Base-by-base conservation (phyloP, 441 rosid genomes). In the Breynia disticha region DNA sequence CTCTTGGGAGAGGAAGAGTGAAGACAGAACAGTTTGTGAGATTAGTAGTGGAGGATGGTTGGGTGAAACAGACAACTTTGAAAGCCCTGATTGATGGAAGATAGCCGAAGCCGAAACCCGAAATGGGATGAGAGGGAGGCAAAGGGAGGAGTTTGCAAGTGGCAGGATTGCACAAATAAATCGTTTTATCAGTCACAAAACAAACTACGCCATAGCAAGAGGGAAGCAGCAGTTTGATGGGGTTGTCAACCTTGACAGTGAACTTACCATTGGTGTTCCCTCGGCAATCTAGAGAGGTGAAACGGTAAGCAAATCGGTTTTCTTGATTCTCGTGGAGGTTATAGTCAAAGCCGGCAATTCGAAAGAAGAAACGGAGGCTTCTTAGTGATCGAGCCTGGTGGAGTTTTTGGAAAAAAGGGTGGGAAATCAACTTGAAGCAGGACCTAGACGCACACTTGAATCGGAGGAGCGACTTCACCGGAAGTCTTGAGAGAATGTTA, bases 161-260 rank as follows among this genome's bases (percentile, higher is more conserved):
- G 48, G 60, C 55, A 14, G 67, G 56, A 4, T 50, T 62, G 9
- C 41, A 60, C 11, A 62, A 28, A 19, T 45, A 51, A 22, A 56
- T 57, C 16, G 5, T 11, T 6, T 37, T 28, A 3, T 50, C 38
- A 7, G 67, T 28, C 16, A 52, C 56, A 35, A 63, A 56, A 37
- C 61, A 56, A 52, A 62, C 4, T 19, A 62, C 48, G 5, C 67
- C 67, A 7, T 20, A 19, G 61, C 50, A 55, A n/a, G 41, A 16
- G 2, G 61, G 56, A 3, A 63, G 46, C 18, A 63, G 12, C 7
- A 50, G 57, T 50, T 50, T 63, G 14, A 63, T 56, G 11, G 67
- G 61, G 7, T 37, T 44, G 5, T 41, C 51, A 1, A 49, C 56
- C 42, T 24, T 49, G 4, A 24, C 61, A 20, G 2, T 15, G 61